Evolutionary conservation across 352 stramenopile species (phyloP), one percentile per base, ranked within the genome.

Genomic region (Phytophthora sp.): DNA sequence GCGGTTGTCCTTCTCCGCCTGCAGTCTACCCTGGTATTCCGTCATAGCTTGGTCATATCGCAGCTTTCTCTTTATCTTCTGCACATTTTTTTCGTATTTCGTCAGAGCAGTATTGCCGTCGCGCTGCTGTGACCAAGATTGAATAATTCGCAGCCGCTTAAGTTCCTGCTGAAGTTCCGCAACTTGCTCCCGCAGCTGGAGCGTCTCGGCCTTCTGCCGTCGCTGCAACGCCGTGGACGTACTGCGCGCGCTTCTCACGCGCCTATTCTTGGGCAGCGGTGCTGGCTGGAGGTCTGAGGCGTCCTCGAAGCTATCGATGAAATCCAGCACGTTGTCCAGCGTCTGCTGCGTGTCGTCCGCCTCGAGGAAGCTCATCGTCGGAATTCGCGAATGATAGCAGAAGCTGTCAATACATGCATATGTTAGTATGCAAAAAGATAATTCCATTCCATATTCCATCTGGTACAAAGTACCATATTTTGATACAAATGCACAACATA

Each of bases 151-250:
- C n/a, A 45, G n/a, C 7, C 8, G 15, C 18, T 41, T 1, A 29
- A 42, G 47, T 31, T 55, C 29, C 29, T 31, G n/a, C 18, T 33
- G 12, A 13, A 55, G 18, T 18, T 23, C 23, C 0, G 21, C 44
- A 12, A 36, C 44, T 36, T 52, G 44, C 23, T 36, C 44, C 7
- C 24, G 23, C 13, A 52, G 13, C 23, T 36, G 24, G 2, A 45
- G 38, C 7, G 38, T 45, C 18, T 45, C 38, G n/a, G 44, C 2
- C 44, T 52, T 52, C 44, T 52, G 44, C 8, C 44, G 44, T 15
- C 26, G 9, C 26, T 52, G 44, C 44, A 52, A 26, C 15, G 44
- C 44, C 12, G 44, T 52, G 12, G 44, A 36, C 44, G 24, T 31
- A 30, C 30, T 41, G 15, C 41, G 21, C 24, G 38, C 38, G n/a